Base-by-base conservation (phyloP, 2,329 filamentous ascomycete species). In the Fusarium drepaniforme region DNA sequence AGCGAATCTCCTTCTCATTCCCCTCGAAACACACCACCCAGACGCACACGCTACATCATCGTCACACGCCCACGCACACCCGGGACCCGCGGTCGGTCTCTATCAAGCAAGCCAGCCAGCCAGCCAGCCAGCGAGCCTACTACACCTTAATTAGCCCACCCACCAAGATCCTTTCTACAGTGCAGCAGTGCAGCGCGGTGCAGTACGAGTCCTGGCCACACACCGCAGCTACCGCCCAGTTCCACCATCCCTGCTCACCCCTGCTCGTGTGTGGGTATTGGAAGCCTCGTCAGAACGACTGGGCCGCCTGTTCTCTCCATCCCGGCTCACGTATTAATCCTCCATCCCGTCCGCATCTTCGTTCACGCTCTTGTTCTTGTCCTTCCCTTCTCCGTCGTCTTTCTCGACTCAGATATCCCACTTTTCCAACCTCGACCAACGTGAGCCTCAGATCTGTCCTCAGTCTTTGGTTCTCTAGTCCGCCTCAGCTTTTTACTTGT, bases 211-310 rank as follows among this genome's bases (percentile, higher is more conserved):
- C 65, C 33, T 35, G 33, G 28, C 65, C 60, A 40, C 73, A 75
- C 73, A 75, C 73, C 74, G 73, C 74, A 74, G 64, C 63, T 72
- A 68, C 69, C 64, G 67, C 71, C 62, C 64, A 71, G 68, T 68
- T 69, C 58, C 59, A 69, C 71, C 71, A 73, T 65, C 75, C 73
- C 66, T 76, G 66, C 49, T 53, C 42, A 73, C 60, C 70, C 70
- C 70, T 74, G 73, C 67, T 63, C 71, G 44, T 57, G 53, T 60
- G 75, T 78, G 77, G 71, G 71, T 73, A 74, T 74, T 75, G 67
- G 77, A 77, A 79, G 78, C 78, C 78, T 79, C 77, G 74, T 70
- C 68, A 71, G 64, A 79, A 75, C 77, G 72, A 79, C 76, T 79
- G 77, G 72, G 76, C 65, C 70, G 71, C 64, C 75, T 72, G 65